Percentiles rank a stretch among this genome's conserved stretches.
Evolutionary conservation across 2,329 filamentous ascomycete species (phyloP).

Genomic region (Epichloe uncinata): DNA sequence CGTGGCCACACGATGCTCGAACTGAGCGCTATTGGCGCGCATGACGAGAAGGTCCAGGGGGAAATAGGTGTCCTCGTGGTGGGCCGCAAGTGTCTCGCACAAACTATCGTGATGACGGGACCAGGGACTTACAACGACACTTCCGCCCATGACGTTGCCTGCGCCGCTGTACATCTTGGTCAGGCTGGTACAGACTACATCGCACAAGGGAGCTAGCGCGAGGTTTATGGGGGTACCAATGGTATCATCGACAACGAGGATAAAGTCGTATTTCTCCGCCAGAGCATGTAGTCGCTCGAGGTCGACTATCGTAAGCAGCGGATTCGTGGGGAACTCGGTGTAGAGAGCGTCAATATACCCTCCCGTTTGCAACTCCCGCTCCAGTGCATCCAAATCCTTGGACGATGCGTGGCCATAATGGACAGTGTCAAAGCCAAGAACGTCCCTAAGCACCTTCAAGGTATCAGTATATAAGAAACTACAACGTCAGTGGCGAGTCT

Average conservation of each 20-base stretch:
- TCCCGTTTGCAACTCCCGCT: not conserved
- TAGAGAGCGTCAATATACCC: not conserved
- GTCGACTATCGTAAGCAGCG: constrained; percentile 11
- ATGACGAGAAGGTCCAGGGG: not conserved
- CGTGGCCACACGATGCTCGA: not conserved
- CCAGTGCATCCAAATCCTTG: not conserved
- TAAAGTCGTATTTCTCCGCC: constrained; percentile 22
- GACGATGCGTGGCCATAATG: not conserved
- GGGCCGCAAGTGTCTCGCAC: not conserved
- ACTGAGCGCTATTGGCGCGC: not conserved
- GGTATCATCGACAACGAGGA: constrained; percentile 27
- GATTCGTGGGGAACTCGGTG: constrained; percentile 6
- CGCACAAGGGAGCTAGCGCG: constrained; percentile 28
- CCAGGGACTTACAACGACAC: not conserved
- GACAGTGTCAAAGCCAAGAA: not conserved
- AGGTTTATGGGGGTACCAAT: constrained; percentile 27
- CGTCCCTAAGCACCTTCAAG: not conserved
- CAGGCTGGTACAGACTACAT: constrained; percentile 32
- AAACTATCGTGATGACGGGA: not conserved
- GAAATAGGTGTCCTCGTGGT: constrained; percentile 11
- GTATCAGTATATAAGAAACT: not conserved
- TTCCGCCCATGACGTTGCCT: constrained; percentile 33
- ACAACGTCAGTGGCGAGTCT: not conserved
- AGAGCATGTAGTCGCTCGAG: constrained; percentile 8
- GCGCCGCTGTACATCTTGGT: constrained; percentile 40